These are phyloP conservation scores for Podospora bellae-mahoneyi DNA, from an alignment of 495 filamentous ascomycete species.

Conservation along the genomic window DNA sequence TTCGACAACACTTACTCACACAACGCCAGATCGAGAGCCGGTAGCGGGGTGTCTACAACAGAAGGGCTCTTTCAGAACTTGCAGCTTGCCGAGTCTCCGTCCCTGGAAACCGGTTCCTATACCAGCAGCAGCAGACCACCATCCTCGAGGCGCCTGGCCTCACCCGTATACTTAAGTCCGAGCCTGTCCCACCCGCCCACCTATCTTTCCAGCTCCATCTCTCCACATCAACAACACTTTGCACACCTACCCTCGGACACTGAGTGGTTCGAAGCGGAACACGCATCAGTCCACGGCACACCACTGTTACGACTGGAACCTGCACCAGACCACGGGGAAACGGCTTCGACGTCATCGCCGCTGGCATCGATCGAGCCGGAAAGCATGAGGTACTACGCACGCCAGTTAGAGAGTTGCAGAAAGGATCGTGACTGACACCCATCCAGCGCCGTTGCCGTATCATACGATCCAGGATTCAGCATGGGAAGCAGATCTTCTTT, in stretches of 20 bases:
- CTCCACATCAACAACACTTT: conserved; percentile 26
- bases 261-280: conserved; percentile 34
- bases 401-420: neutral
- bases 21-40: conserved; percentile 41
- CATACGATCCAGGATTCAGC: conserved; percentile 44
- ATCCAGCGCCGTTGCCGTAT: conserved; percentile 44
- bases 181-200: conserved; percentile 25
- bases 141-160: conserved; percentile 29
- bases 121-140: conserved; percentile 31
- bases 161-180: conserved; percentile 30
- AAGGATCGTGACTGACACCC: conserved; percentile 14
- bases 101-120: conserved; percentile 30
- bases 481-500: conserved; percentile 46
- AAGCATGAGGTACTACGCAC: conserved; percentile 42
- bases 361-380: conserved; percentile 27
- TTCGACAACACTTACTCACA: conserved; percentile 46
- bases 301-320: conserved; percentile 38
- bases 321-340: conserved; percentile 28
- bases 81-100: conserved; percentile 31
- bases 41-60: conserved; percentile 37
- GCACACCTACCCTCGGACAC: conserved; percentile 31
- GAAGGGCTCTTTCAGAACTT: conserved; percentile 36
- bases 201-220: conserved; percentile 23
- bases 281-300: conserved; percentile 29
- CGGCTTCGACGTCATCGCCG: conserved; percentile 31